Evolutionary conservation across 2,329 filamentous ascomycete species (phyloP).

Genomic region (Neoarthrinium moseri): DNA sequence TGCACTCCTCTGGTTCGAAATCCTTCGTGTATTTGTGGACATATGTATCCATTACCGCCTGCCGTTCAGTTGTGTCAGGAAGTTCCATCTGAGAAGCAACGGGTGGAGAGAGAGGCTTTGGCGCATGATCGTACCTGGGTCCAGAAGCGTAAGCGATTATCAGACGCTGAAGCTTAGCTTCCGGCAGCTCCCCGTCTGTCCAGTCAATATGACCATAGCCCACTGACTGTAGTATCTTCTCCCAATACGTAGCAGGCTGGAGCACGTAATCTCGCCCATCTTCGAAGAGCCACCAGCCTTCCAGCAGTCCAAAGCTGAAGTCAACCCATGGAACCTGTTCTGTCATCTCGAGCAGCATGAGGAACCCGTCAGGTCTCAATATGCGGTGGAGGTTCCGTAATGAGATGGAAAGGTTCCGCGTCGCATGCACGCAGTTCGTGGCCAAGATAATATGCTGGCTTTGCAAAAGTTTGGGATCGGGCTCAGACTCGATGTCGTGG

Average conservation of each 20-base stretch:
- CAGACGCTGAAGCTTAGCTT: constrained; percentile 23
- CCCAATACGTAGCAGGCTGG: background rate
- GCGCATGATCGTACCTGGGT: constrained; percentile 19
- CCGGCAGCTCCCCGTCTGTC: constrained; percentile 24
- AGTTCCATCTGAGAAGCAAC: no score
- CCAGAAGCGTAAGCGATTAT: constrained; percentile 22
- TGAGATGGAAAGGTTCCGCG: constrained; percentile 19
- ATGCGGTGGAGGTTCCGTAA: constrained; percentile 19
- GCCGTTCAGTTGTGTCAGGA: no score
- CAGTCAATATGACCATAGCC: constrained; percentile 30
- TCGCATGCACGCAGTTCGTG: constrained; percentile 34
- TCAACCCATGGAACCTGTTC: constrained; percentile 28
- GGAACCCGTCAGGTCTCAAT: constrained; percentile 30
- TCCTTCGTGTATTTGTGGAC: constrained; percentile 11
- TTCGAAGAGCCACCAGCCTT: constrained; percentile 37
- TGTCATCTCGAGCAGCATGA: constrained; percentile 34
- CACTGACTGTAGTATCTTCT: background rate
- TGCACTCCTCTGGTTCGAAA: no score
- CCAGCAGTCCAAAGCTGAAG: constrained; percentile 32
- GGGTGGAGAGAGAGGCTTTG: no score
- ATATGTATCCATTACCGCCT: constrained; percentile 10
- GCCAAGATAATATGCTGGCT: constrained; percentile 29
- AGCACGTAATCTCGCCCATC: constrained; percentile 21
- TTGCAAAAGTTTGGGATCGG: constrained; percentile 14
- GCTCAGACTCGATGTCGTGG: constrained; percentile 25